Percentiles rank a stretch among this genome's conserved stretches.
phyloP scores from a whole-genome alignment of 1,284 basidiomycete species.

The Amylostereum chailletii region DNA sequence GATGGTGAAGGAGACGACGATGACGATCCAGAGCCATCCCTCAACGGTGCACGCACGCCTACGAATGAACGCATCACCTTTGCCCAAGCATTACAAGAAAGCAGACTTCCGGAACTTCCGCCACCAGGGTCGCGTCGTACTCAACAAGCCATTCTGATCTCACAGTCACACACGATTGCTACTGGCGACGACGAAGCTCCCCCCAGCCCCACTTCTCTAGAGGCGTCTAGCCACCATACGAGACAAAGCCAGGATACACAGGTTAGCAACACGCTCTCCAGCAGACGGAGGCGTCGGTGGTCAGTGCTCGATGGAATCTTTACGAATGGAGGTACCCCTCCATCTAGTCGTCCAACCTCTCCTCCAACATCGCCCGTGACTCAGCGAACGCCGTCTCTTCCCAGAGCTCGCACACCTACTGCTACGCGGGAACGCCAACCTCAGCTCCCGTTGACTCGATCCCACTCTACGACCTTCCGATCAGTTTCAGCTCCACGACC shows the following conservation, averaged over 20 bases:
- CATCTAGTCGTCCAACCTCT: conserved; percentile 7
- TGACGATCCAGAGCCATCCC: conserved; percentile 31
- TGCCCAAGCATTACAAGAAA: conserved; percentile 66
- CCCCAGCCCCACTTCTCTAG: conserved; percentile 40
- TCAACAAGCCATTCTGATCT: conserved; percentile 60
- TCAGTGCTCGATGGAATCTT: conserved; percentile 42
- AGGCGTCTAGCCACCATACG: conserved; percentile 23
- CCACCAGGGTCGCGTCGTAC: conserved; percentile 55
- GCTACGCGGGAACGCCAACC: too few species aligned
- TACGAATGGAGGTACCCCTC: conserved; percentile 6
- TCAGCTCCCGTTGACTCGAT: too few species aligned
- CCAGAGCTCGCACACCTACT: too few species aligned
- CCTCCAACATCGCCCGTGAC: too few species aligned
- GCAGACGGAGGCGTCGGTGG: conserved; percentile 43
- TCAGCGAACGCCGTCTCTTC: too few species aligned
- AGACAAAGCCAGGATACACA: conserved; percentile 14
- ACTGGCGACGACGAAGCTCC: conserved; percentile 33
- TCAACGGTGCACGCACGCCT: conserved; percentile 24
- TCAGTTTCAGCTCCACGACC: conserved; percentile 17
- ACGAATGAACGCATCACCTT: conserved; percentile 58
- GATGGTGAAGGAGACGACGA: conserved; percentile 50
- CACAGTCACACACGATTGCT: conserved; percentile 26
- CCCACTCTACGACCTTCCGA: neutral
- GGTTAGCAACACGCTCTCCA: conserved; percentile 16
- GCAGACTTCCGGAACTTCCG: conserved; percentile 63